phyloP scores from a whole-genome alignment of 202 grass and related monocot species.

The Miscanthus sacchariflorus region DNA sequence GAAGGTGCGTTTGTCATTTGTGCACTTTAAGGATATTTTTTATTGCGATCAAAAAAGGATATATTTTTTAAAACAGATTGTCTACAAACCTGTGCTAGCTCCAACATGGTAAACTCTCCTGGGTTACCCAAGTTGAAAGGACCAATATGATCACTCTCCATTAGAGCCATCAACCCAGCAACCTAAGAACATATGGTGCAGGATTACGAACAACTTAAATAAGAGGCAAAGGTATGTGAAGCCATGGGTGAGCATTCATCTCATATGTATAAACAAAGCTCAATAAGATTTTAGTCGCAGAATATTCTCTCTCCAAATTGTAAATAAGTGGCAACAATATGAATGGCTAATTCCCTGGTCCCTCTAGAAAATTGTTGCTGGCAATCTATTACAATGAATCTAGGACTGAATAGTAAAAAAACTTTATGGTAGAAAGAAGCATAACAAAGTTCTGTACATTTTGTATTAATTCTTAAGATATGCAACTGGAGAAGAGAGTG shows the following conservation, averaged over 20 bases:
- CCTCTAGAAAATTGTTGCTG: constrained; percentile 7
- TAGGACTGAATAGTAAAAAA: neutral
- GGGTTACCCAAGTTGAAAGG: constrained; percentile 90
- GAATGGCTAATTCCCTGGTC: neutral
- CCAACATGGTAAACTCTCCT: constrained; percentile 90
- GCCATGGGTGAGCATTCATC: constrained; percentile 15
- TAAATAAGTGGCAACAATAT: neutral
- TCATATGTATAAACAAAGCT: constrained; percentile 11
- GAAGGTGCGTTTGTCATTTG: neutral
- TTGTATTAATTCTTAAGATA: constrained; percentile 5
- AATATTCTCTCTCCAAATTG: neutral
- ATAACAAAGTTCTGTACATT: constrained; percentile 17
- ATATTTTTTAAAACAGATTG: neutral
- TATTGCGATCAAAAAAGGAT: too few relatives aligned
- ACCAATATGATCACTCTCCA: constrained; percentile 84
- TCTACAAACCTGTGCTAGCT: constrained; percentile 73
- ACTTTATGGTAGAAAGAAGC: neutral
- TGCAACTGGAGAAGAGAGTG: constrained; percentile 27
- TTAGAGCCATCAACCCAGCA: constrained; percentile 74
- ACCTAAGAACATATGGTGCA: constrained; percentile 54
- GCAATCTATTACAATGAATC: constrained; percentile 9
- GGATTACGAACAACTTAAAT: neutral
- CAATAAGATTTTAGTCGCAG: constrained; percentile 23
- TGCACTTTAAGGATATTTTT: neutral
- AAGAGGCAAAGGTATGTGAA: neutral